phyloP scores from a whole-genome alignment of 192 early-diverging fungal species.

The Cladochytrium replicatum region DNA sequence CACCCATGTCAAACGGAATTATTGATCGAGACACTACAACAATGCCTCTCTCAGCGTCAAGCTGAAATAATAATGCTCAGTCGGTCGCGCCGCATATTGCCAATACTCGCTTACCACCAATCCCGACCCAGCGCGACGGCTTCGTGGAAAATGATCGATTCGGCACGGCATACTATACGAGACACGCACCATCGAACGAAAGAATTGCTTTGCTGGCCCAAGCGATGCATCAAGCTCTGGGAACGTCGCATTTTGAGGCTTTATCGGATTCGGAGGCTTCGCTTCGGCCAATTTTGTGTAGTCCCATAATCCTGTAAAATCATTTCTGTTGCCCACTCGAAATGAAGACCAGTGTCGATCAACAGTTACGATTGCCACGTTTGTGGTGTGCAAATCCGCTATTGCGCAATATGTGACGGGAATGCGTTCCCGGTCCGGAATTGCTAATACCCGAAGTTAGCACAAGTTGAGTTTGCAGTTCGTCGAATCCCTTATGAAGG shows the following conservation, averaged over 20 bases:
- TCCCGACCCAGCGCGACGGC: conserved; percentile 38
- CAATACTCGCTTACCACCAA: conserved; percentile 10
- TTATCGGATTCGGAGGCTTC: conserved; percentile 34
- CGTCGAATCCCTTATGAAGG: conserved; percentile 19
- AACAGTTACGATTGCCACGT: conserved; percentile 23
- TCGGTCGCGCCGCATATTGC: not conserved
- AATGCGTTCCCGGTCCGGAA: conserved; percentile 62
- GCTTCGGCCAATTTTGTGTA: conserved; percentile 53
- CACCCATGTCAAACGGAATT: conserved; percentile 66
- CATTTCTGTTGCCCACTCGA: conserved; percentile 48
- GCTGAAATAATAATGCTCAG: conserved; percentile 39
- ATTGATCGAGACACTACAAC: conserved; percentile 70
- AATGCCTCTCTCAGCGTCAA: conserved; percentile 60
- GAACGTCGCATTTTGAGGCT: conserved; percentile 63
- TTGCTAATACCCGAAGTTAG: conserved; percentile 14
- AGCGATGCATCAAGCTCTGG: conserved; percentile 54
- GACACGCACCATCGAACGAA: conserved; percentile 71
- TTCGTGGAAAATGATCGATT: conserved; percentile 44
- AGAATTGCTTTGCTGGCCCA: conserved; percentile 52
- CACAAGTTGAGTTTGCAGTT: conserved; percentile 15
- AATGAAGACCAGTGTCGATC: conserved; percentile 34
- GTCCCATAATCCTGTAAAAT: conserved; percentile 65
- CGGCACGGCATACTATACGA: conserved; percentile 61
- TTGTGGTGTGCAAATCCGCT: conserved; percentile 30
- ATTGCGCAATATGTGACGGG: conserved; percentile 70